Evolutionary conservation across 768 basidiomycete species (phyloP).

Genomic region (Boletus subcaerulescens): DNA sequence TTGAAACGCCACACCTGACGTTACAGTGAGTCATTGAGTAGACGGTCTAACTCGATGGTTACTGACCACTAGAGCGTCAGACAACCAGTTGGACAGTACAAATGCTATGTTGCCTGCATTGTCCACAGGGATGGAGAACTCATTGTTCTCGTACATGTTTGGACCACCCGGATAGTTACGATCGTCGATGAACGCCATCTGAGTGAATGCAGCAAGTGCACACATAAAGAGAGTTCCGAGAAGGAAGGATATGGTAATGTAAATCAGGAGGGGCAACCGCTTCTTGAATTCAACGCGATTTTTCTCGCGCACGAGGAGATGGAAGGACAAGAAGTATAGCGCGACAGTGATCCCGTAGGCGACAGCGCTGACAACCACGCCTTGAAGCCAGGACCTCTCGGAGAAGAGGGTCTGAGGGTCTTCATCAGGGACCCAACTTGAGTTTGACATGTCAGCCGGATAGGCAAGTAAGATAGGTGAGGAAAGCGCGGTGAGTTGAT

Average conservation of each 20-base stretch:
- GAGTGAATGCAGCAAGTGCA: conserved; percentile 18
- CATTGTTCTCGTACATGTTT: conserved; percentile 16
- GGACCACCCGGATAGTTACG: conserved; percentile 34
- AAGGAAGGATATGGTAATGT: conserved; percentile 2
- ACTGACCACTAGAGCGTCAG: conserved; percentile 20
- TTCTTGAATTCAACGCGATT: conserved; percentile 1
- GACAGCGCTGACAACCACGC: conserved; percentile 6
- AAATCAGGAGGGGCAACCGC: conserved; percentile 5
- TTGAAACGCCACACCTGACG: conserved; percentile 17
- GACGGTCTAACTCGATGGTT: neutral
- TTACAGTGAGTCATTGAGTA: neutral
- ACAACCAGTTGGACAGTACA: conserved; percentile 13
- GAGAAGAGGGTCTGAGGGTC: conserved; percentile 11
- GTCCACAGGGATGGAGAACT: conserved; percentile 24
- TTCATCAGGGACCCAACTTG: conserved; percentile 18
- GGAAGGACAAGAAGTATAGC: conserved; percentile 7
- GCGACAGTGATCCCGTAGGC: conserved; percentile 9
- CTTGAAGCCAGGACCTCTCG: conserved; percentile 21
- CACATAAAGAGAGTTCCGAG: conserved; percentile 18
- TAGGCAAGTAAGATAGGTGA: neutral
- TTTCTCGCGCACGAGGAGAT: conserved; percentile 3
- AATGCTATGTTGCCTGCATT: conserved; percentile 7
- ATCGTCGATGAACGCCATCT: conserved; percentile 31
- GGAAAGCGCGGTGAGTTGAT: neutral
- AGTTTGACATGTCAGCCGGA: conserved; percentile 13